Percentiles rank a stretch among this genome's conserved stretches.
These are phyloP conservation scores for Kregervanrija fluxuum DNA, from an alignment of 805 yeast species.

Conservation along the genomic window DNA sequence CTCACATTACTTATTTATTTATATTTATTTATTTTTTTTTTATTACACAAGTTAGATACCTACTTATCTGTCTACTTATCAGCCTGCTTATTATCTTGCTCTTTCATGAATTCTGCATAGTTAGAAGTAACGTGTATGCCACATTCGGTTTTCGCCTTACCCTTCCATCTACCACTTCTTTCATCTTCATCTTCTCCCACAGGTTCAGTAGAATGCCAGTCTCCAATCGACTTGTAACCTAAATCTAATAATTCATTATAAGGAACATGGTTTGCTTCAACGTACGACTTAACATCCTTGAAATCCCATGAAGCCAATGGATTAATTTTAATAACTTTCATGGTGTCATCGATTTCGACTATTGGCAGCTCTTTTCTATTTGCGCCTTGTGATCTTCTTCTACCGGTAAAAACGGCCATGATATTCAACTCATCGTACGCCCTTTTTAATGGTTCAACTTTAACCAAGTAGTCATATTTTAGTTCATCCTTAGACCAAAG, in stretches of 20 bases:
- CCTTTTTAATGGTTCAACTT: slow-evolving; percentile 87
- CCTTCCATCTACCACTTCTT: slow-evolving; percentile 96
- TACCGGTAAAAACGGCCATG: slow-evolving; percentile 86
- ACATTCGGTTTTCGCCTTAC: slow-evolving; percentile 86
- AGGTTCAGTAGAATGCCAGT: slow-evolving; percentile 90
- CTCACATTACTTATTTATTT: not conserved
- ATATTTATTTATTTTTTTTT: not conserved
- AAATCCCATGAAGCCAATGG: slow-evolving; percentile 85
- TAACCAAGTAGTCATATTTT: slow-evolving; percentile 76
- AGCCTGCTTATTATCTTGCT: not conserved
- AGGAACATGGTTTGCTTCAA: slow-evolving; percentile 68
- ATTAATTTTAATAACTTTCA: slow-evolving; percentile 76
- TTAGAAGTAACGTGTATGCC: slow-evolving; percentile 84
- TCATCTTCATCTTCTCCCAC: slow-evolving; percentile 91
- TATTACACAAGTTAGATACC: not conserved
- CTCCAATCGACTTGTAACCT: slow-evolving; percentile 91
- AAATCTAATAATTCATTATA: slow-evolving; percentile 75
- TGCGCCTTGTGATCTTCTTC: slow-evolving; percentile 88
- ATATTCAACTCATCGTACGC: slow-evolving; percentile 70
- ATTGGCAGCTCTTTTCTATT: slow-evolving; percentile 65
- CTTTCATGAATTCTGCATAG: slow-evolving; percentile 53
- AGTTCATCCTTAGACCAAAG: slow-evolving; percentile 82
- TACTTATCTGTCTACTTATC: too few species aligned
- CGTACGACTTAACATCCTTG: slow-evolving; percentile 58
- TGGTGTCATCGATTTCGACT: slow-evolving; percentile 64